Percentiles rank a stretch among this genome's conserved stretches.
Evolutionary conservation across 306 rosid genomes (phyloP).

Genomic region (Pterocarpus santalinus): DNA sequence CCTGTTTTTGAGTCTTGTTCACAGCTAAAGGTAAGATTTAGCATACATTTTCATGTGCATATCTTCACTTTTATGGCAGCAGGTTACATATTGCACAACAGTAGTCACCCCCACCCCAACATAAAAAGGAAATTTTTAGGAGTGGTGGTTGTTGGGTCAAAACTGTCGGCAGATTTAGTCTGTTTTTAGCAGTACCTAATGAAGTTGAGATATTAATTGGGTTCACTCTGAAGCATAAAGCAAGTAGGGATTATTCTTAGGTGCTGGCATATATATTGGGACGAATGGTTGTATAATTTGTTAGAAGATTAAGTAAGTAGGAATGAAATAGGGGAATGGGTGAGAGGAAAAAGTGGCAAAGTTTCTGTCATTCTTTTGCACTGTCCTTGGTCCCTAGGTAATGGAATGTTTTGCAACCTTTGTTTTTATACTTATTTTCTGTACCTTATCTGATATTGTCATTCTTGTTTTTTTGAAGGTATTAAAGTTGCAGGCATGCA

Average conservation of each 20-base stretch:
- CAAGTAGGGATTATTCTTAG: not conserved
- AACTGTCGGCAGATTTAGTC: not conserved
- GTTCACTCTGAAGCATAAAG: conserved; percentile 8
- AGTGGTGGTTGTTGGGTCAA: not conserved
- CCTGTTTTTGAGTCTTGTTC: conserved; percentile 91
- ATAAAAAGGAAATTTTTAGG: not conserved
- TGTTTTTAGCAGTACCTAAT: not conserved
- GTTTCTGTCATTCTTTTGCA: not conserved
- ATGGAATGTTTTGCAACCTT: not conserved
- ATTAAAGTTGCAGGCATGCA: conserved; percentile 95
- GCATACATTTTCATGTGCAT: not conserved
- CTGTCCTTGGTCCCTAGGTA: conserved; percentile 6
- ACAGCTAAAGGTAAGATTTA: conserved; percentile 75
- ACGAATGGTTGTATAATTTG: not conserved
- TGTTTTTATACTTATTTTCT: not conserved
- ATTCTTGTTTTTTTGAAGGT: conserved; percentile 67
- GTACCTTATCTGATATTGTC: conserved; percentile 15
- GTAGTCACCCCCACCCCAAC: too few species aligned
- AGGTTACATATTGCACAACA: too few species aligned
- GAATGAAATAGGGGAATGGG: not conserved
- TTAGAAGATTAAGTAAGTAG: not conserved
- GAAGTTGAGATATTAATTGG: conserved; percentile 19
- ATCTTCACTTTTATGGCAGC: not conserved
- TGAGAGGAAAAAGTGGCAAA: conserved; percentile 8
- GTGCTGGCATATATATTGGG: not conserved